A percentile compares a stretch with the other conserved stretches of the same genome.
Evolutionary conservation across 2,329 filamentous ascomycete species (phyloP).

Genomic region (Rhinocladiella mackenziei): DNA sequence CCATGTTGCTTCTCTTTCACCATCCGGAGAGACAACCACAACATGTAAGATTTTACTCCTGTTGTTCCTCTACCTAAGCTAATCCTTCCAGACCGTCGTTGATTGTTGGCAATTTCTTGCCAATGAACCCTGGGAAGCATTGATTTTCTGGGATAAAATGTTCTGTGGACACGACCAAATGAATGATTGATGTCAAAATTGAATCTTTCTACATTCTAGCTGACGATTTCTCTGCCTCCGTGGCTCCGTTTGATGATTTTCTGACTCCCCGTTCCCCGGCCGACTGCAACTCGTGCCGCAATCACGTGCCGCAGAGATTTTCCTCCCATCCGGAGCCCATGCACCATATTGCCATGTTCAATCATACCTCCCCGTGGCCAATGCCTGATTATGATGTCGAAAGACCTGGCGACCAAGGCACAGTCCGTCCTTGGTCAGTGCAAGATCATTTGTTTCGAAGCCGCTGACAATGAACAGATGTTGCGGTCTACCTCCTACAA

Average conservation of each 20-base stretch:
- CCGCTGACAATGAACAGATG: slow-evolving; percentile 25
- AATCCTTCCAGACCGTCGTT: slow-evolving; percentile 67
- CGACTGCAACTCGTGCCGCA: too few species aligned
- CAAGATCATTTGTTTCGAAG: background rate
- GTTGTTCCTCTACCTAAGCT: slow-evolving; percentile 31
- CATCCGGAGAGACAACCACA: slow-evolving; percentile 88
- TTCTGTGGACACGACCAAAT: too few species aligned
- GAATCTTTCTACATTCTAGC: slow-evolving; percentile 1
- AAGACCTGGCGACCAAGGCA: slow-evolving; percentile 8
- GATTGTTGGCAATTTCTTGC: slow-evolving; percentile 95
- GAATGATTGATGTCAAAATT: too few species aligned
- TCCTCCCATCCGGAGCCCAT: too few species aligned
- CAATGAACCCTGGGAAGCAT: slow-evolving; percentile 51
- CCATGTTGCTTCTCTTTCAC: slow-evolving; percentile 98
- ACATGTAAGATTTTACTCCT: slow-evolving; percentile 66
- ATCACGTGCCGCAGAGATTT: too few species aligned
- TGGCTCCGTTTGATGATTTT: background rate
- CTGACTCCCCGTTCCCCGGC: too few species aligned
- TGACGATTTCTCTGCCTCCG: too few species aligned
- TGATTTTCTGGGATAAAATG: slow-evolving; percentile 9
- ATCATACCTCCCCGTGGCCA: background rate
- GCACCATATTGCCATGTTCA: too few species aligned
- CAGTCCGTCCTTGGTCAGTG: slow-evolving; percentile 21
- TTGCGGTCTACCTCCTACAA: slow-evolving; percentile 27
- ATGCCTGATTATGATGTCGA: slow-evolving; percentile 12